A percentile compares a stretch with the other conserved stretches of the same genome.
These are phyloP conservation scores for Trichosporon faecale DNA, from an alignment of 1,284 basidiomycete genomes.

Conservation along the genomic window DNA sequence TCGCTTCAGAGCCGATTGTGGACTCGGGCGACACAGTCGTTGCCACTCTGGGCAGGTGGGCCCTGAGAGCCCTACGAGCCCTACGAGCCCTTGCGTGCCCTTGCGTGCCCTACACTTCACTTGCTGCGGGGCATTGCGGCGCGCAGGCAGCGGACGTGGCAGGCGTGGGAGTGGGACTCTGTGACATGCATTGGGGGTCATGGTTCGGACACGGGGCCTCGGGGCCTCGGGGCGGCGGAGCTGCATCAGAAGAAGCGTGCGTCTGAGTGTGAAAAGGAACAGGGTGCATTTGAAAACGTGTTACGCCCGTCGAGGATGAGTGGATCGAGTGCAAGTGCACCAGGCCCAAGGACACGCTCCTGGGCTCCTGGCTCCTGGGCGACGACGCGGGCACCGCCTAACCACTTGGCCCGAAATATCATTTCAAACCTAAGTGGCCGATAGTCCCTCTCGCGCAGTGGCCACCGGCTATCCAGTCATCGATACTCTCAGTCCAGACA, in stretches of 20 bases:
- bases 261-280: not conserved
- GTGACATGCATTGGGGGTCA: not conserved
- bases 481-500: not conserved
- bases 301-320: not conserved
- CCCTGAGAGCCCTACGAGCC: not conserved
- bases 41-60: not conserved
- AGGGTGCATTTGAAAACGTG: slow-evolving; percentile 2
- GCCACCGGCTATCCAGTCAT: slow-evolving; percentile 1
- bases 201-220: not conserved
- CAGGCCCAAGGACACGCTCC: not conserved
- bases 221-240: not conserved
- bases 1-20: not conserved
- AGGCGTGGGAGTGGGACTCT: not conserved
- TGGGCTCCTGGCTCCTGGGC: too few relatives aligned
- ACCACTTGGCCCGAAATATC: not conserved
- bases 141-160: too few relatives aligned
- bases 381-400: not conserved
- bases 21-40: not conserved
- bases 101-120: not conserved
- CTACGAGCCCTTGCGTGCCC: not conserved
- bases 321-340: too few relatives aligned
- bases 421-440: not conserved
- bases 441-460: not conserved
- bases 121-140: too few relatives aligned
- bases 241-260: not conserved